Evolutionary conservation across 371 early-diverging fungal species (phyloP).

Genomic region (Haplosporangium sp.): DNA sequence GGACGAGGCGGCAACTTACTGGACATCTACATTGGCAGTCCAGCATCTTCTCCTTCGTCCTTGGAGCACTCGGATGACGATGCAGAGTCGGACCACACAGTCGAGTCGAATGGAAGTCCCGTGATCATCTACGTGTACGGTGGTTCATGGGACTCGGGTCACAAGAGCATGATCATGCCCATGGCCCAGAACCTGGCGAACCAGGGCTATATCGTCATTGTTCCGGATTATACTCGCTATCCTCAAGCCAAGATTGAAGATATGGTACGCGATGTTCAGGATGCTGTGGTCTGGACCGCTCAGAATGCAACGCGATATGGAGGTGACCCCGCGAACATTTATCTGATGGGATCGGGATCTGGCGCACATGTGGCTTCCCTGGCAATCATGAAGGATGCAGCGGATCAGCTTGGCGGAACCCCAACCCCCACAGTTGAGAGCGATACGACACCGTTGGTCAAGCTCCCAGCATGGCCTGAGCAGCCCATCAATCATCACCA

Average conservation of each 20-base stretch:
- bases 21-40: constrained; percentile 43
- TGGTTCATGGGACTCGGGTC: constrained; percentile 54
- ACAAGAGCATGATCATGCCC: constrained; percentile 57
- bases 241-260: constrained; percentile 54
- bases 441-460: constrained; percentile 32
- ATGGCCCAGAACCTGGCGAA: constrained; percentile 57
- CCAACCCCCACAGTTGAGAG: constrained; percentile 34
- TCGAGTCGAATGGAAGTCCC: constrained; percentile 45
- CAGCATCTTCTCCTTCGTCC: background rate
- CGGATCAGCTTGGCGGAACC: constrained; percentile 37
- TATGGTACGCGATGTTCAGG: constrained; percentile 57
- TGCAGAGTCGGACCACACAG: constrained; percentile 45
- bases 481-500: constrained; percentile 11
- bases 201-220: constrained; percentile 57
- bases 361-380: constrained; percentile 63
- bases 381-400: constrained; percentile 58
- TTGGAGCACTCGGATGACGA: constrained; percentile 27
- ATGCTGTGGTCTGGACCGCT: constrained; percentile 51
- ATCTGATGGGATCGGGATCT: constrained; percentile 64
- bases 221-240: constrained; percentile 55
- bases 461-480: constrained; percentile 34
- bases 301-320: constrained; percentile 50
- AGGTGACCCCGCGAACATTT: constrained; percentile 55
- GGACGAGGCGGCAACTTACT: constrained; percentile 34
- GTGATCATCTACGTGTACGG: constrained; percentile 51